Percentiles rank a stretch among this genome's conserved stretches.
Evolutionary conservation across 1,284 basidiomycete species (phyloP).

Genomic region (Tetrapyrgos nigripes): DNA sequence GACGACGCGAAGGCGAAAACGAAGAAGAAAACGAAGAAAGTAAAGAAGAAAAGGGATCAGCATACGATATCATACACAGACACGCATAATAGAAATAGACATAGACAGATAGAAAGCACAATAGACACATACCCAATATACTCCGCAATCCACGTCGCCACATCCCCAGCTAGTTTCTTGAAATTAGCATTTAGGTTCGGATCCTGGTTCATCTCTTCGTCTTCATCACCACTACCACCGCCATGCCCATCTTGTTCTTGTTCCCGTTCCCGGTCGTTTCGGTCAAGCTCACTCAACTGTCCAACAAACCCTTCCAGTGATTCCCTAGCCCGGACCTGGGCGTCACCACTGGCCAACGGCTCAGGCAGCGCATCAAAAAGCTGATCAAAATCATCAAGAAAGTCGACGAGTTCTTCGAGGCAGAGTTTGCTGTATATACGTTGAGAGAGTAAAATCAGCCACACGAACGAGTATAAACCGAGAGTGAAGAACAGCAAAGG

Average conservation of each 20-base stretch:
- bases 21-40: too few relatives aligned
- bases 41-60: too few relatives aligned
- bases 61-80: slow-evolving; percentile 37
- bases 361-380: slow-evolving; percentile 2
- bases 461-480: too few relatives aligned
- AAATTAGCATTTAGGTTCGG: too few relatives aligned
- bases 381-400: not conserved
- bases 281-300: too few relatives aligned
- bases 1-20: too few relatives aligned
- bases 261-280: not conserved
- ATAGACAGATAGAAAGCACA: not conserved
- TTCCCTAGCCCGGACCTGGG: not conserved
- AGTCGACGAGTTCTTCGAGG: slow-evolving; percentile 1
- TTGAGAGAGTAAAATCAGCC: too few relatives aligned
- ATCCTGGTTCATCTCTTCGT: not conserved
- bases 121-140: not conserved
- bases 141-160: slow-evolving; percentile 4
- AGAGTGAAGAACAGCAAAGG: too few relatives aligned
- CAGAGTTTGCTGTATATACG: slow-evolving; percentile 9
- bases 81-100: not conserved
- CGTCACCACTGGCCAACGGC: not conserved
- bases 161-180: not conserved
- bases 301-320: not conserved
- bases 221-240: not conserved
- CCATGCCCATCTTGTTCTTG: not conserved